Evolutionary conservation across 768 basidiomycete species (phyloP).

Genomic region (Chalciporus chontae): DNA sequence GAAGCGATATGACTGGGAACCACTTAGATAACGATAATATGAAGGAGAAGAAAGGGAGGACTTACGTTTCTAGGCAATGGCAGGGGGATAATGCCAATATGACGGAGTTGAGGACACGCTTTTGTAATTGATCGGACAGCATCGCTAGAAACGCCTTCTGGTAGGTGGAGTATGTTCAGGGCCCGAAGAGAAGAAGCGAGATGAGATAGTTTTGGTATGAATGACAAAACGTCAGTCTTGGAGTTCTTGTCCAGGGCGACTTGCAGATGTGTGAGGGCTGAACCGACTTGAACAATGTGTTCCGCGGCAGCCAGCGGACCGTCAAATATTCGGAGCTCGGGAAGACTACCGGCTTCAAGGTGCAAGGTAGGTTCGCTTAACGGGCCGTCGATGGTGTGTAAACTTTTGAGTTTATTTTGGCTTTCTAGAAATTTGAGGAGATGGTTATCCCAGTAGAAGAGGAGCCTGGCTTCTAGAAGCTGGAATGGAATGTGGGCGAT

Average conservation of each 20-base stretch:
- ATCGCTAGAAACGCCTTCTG: slow-evolving; percentile 30
- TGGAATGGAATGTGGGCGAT: slow-evolving; percentile 40
- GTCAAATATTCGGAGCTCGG: slow-evolving; percentile 42
- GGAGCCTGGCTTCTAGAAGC: slow-evolving; percentile 46
- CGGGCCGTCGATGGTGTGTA: slow-evolving; percentile 33
- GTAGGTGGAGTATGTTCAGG: slow-evolving; percentile 34
- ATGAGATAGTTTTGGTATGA: slow-evolving; percentile 31
- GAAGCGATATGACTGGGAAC: slow-evolving; percentile 31
- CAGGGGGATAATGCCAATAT: slow-evolving; percentile 38
- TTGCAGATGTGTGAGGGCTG: slow-evolving; percentile 45
- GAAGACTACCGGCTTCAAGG: slow-evolving; percentile 35
- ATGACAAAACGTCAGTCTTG: slow-evolving; percentile 25
- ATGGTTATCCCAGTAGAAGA: slow-evolving; percentile 46
- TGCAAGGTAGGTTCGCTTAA: slow-evolving; percentile 18
- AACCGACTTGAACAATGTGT: slow-evolving; percentile 34
- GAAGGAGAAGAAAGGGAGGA: neutral
- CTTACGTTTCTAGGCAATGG: slow-evolving; percentile 36
- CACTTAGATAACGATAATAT: slow-evolving; percentile 17
- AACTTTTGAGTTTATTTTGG: slow-evolving; percentile 40
- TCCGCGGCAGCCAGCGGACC: slow-evolving; percentile 41
- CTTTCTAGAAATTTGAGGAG: slow-evolving; percentile 46
- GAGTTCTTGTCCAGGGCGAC: slow-evolving; percentile 39
- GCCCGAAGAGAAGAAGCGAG: slow-evolving; percentile 33
- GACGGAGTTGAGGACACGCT: slow-evolving; percentile 32
- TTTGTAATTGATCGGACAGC: slow-evolving; percentile 32